A percentile compares a stretch with the other conserved stretches of the same genome.
These are phyloP conservation scores for Coemansia sp. DNA, from an alignment of 192 early-diverging fungal genomes.

Conservation along the genomic window DNA sequence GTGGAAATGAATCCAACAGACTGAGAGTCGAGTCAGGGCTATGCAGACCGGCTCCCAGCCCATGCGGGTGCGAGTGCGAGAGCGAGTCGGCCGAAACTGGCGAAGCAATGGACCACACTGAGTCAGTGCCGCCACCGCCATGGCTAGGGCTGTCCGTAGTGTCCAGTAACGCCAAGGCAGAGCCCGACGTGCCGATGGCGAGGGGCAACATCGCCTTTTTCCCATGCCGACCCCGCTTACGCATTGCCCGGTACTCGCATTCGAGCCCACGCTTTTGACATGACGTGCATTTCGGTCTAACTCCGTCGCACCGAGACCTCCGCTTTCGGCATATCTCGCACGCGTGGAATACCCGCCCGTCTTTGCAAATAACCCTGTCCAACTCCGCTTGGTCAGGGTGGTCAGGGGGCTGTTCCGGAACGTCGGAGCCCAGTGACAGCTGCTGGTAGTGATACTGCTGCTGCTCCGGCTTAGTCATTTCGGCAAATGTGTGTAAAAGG, in stretches of 20 bases:
- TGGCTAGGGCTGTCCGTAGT: background rate
- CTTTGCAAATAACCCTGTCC: conserved; percentile 45
- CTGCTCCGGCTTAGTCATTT: conserved; percentile 1
- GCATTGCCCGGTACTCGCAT: conserved; percentile 53
- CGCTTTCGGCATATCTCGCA: conserved; percentile 51
- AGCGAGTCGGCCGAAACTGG: background rate
- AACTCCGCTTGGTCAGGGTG: background rate
- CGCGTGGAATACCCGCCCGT: conserved; percentile 52
- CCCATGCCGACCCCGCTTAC: conserved; percentile 51
- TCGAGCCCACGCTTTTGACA: conserved; percentile 37
- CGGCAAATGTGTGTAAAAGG: background rate
- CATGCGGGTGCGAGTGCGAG: conserved; percentile 2
- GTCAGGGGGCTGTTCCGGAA: background rate
- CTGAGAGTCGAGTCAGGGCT: conserved; percentile 13
- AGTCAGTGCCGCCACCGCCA: background rate
- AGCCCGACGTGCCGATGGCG: background rate
- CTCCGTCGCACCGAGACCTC: conserved; percentile 44
- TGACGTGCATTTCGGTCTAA: conserved; percentile 40
- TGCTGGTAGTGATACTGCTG: background rate
- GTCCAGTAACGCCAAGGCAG: background rate
- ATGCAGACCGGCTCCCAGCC: background rate
- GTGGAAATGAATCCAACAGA: conserved; percentile 28
- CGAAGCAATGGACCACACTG: conserved; percentile 28
- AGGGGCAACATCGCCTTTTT: conserved; percentile 11
- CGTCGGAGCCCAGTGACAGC: background rate